phyloP scores from a whole-genome alignment of 352 stramenopile genomes.

The Phytophthora tubulina region DNA sequence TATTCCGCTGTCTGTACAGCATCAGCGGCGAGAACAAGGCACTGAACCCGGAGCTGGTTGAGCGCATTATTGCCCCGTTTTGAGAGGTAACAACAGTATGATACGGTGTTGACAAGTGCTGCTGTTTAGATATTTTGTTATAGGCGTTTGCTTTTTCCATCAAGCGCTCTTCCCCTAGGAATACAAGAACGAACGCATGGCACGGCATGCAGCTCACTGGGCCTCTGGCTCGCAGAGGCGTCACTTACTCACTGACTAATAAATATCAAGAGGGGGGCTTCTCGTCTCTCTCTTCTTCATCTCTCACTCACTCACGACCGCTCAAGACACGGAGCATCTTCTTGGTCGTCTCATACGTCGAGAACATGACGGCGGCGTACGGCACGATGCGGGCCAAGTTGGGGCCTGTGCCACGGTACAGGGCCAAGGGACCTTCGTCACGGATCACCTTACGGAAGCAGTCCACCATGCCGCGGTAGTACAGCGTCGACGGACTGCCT shows the following conservation, averaged over 20 bases:
- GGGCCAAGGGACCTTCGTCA: conserved; percentile 70
- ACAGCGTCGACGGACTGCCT: conserved; percentile 34
- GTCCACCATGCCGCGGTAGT: conserved; percentile 80
- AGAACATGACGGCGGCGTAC: conserved; percentile 88
- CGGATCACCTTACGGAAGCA: conserved; percentile 79
- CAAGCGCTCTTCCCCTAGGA: conserved; percentile 43
- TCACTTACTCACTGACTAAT: conserved; percentile 45
- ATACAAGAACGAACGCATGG: conserved; percentile 40
- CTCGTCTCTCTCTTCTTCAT: conserved; percentile 37
- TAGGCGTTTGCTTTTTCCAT: conserved; percentile 35
- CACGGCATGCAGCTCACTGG: conserved; percentile 43
- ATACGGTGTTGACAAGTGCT: conserved; percentile 21
- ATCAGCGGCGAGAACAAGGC: conserved; percentile 35
- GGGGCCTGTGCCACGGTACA: conserved; percentile 83
- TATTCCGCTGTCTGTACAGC: conserved; percentile 44
- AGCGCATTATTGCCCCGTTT: conserved; percentile 7
- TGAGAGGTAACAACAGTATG: conserved; percentile 1
- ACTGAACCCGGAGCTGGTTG: conserved; percentile 12
- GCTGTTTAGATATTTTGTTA: conserved; percentile 35
- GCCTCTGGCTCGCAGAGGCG: conserved; percentile 27
- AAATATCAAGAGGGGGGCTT: conserved; percentile 49
- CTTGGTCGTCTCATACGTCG: conserved; percentile 85
- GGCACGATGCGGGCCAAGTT: conserved; percentile 85
- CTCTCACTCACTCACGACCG: conserved; percentile 24
- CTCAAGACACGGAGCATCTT: conserved; percentile 61